Percentiles rank a stretch among this genome's conserved stretches.
These are phyloP conservation scores for Colletotrichum eleusines DNA, from an alignment of 2,329 filamentous ascomycete genomes.

Conservation along the genomic window DNA sequence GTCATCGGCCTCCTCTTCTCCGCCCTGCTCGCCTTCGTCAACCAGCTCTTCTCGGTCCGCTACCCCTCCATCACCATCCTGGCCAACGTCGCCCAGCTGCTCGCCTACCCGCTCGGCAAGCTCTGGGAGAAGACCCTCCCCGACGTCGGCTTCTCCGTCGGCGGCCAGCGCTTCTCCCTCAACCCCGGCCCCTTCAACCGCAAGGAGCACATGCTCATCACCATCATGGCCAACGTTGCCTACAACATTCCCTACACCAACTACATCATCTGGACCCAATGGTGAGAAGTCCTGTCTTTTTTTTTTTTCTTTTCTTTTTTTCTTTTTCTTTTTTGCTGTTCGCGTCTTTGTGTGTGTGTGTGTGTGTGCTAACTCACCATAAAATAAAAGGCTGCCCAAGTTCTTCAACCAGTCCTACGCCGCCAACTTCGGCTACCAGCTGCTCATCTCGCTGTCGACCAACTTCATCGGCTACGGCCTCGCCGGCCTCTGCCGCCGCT, in stretches of 20 bases:
- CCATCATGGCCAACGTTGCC: conserved; percentile 66
- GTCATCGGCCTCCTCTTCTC: conserved; percentile 51
- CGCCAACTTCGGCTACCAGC: conserved; percentile 57
- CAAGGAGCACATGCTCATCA: conserved; percentile 66
- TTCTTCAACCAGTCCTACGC: conserved; percentile 60
- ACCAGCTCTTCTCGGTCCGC: conserved; percentile 55
- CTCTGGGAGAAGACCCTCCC: conserved; percentile 52
- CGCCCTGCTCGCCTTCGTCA: conserved; percentile 49
- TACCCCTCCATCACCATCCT: conserved; percentile 53
- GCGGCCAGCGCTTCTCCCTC: conserved; percentile 52
- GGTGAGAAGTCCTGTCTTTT: not conserved
- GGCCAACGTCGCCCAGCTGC: conserved; percentile 53
- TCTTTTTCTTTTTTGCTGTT: no score
- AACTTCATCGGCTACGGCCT: conserved; percentile 63
- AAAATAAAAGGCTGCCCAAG: conserved; percentile 48
- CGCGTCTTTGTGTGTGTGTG: no score
- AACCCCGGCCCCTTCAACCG: conserved; percentile 64
- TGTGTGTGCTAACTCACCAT: not conserved
- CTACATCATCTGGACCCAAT: conserved; percentile 59
- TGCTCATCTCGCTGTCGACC: conserved; percentile 59
- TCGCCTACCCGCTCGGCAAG: conserved; percentile 53
- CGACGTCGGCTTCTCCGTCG: conserved; percentile 49
- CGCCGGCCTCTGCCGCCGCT: conserved; percentile 55
- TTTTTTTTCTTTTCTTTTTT: no score
- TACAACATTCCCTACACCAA: conserved; percentile 57